Evolutionary conservation across 192 early-diverging fungal genomes (phyloP), one percentile per base, ranked within the genome.

Genomic region (Umbelopsis sp.): DNA sequence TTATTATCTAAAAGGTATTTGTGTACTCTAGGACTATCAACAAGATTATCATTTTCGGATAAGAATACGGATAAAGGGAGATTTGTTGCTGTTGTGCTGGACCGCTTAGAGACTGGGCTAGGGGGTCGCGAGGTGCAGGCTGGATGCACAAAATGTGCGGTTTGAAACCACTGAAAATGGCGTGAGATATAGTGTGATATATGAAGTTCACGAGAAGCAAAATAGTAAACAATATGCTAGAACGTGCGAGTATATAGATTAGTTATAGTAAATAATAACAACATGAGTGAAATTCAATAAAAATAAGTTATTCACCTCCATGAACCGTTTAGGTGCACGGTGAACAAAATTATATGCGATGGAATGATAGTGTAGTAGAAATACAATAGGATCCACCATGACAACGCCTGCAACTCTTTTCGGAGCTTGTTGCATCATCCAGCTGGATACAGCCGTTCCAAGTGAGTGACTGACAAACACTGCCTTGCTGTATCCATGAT

Each of bases 371-470:
- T 85, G 88, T 2, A 92, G 77, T 29, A 87, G 65, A 72, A 93
- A 91, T 45, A 82, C 84, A 66, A 93, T 85, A 7, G 91, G 91
- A 32, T 93, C 91, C 31, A 87, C 74, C 41, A 93, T 71, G 9
- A 93, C 78, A 22, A 82, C 45, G 2, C 88, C 87, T 4, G 79
- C 79, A 21, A 87, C 77, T 31, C 74, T 68, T 26, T 85, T 85
- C 29, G 81, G 79, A 0, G 80, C 66, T 32, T 85, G 76, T 36
- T 86, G 85, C 54, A 87, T 74, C 41, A 92, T 70, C 85, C 91
- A 91, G 22, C 79, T 71, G 32, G 85, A 79, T 10, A 85, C 77
- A 45, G 80, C 86, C 6, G 91, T 88, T 4, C 90, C 90, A 12
- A 92, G 81, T 14, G 84, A 86, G 73, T 93, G 91, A 11, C 83